Evolutionary conservation across 179 eudicot species (phyloP), one percentile per base, ranked within the genome.

Genomic region (Actinidia chinensis): DNA sequence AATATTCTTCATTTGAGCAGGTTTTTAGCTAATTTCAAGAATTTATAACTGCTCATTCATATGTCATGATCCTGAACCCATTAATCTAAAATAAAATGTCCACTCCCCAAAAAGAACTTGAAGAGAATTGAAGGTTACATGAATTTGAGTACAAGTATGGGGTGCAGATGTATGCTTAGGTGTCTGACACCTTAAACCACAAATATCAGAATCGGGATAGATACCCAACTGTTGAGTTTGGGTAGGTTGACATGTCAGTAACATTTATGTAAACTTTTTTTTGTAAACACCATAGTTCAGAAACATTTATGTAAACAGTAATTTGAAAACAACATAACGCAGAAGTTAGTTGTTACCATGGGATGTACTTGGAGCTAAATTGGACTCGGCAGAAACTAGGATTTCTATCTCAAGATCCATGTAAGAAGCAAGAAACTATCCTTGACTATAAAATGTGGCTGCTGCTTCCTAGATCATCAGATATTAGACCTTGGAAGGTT

Each of bases 321-420:
- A 36, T 36, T 36, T 36, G 40, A 43, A 2, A n/a, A 20, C 46
- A 18, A 43, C 44, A 42, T 68, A 44, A 9, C 0, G 9, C 17
- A 22, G 48, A n/a, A 10, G n/a, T 2, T 36, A 36, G 60, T n/a
- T 56, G 4, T 56, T 56, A 5, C 25, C 43, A 42, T 7, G 51
- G 51, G 28, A 43, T 43, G 44, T 44, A 23, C 71, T 68, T 68
- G 33, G 11, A 68, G 44, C 44, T 68, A 68, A 68, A 68, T 43
- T 23, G 48, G 71, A 68, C 44, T 68, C 71, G 15, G 48, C 48
- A 68, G 12, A 64, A 68, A 68, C 18, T 43, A n/a, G 73, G 40
- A 22, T 15, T 11, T 23, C 40, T 22, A 48, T 48, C 55, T 17
- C 22, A 7, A 11, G 17, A 51, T 70, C 42, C n/a, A 23, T 25